These are phyloP conservation scores for Eucalyptus virginea DNA, from an alignment of 345 rosid species.

Conservation along the genomic window DNA sequence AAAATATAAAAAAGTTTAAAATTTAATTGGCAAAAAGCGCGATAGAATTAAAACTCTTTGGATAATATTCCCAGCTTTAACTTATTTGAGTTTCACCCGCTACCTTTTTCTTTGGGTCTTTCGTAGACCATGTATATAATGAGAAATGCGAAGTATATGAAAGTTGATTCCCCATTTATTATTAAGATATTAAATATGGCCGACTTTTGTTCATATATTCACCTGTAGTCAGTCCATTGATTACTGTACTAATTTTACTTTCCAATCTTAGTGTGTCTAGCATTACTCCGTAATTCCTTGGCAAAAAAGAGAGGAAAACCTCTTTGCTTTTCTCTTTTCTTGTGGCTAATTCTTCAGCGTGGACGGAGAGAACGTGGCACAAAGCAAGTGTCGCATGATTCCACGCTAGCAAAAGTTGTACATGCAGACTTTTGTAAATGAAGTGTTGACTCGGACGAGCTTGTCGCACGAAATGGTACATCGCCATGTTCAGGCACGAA, in stretches of 20 bases:
- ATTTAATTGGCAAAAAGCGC: accelerated
- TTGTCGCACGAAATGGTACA: no score
- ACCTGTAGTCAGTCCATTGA: neutral
- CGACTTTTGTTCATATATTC: neutral
- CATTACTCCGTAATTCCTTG: neutral
- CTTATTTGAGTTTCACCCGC: neutral
- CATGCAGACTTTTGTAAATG: neutral
- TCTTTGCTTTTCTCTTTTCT: neutral
- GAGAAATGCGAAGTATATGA: neutral
- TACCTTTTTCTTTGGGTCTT: neutral
- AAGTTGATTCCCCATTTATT: neutral
- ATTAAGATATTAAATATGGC: neutral
- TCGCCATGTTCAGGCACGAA: no score
- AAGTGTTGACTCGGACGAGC: neutral
- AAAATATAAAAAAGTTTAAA: accelerated
- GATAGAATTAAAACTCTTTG: accelerated
- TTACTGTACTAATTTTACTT: neutral
- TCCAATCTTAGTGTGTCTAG: neutral
- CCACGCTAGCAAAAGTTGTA: neutral
- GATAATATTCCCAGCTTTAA: no score
- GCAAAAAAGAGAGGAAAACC: neutral
- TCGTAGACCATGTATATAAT: neutral
- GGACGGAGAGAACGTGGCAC: neutral
- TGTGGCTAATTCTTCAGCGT: neutral
- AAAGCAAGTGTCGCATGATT: neutral